These are phyloP conservation scores for Saccharomycopsis lassenensis DNA, from an alignment of 805 yeast genomes.

Conservation along the genomic window DNA sequence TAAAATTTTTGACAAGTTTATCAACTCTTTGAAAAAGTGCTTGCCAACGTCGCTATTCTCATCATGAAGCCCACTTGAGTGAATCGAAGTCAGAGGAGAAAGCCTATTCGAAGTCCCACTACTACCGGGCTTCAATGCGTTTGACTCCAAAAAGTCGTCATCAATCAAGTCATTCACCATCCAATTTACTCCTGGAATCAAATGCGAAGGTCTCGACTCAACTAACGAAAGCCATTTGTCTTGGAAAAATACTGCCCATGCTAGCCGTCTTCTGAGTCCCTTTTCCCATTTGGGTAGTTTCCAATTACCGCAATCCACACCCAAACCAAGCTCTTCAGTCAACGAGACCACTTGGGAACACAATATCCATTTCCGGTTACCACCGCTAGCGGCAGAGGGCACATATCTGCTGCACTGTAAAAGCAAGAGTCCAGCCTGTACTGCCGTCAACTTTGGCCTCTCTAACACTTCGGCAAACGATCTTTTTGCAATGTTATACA, in stretches of 20 bases:
- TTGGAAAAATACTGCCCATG: slow-evolving; percentile 93
- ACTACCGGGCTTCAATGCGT: background rate
- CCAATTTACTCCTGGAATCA: slow-evolving; percentile 68
- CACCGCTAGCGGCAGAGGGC: slow-evolving; percentile 26
- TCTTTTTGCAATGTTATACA: slow-evolving; percentile 56
- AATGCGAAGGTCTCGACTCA: slow-evolving; percentile 79
- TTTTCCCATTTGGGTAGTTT: slow-evolving; percentile 92
- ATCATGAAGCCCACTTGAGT: background rate
- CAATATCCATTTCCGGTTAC: slow-evolving; percentile 58
- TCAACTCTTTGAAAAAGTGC: slow-evolving; percentile 53
- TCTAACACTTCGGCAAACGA: slow-evolving; percentile 64
- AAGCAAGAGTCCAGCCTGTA: slow-evolving; percentile 76
- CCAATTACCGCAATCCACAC: slow-evolving; percentile 88
- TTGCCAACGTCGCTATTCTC: slow-evolving; percentile 42
- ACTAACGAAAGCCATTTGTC: slow-evolving; percentile 84
- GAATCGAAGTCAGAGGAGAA: slow-evolving; percentile 4
- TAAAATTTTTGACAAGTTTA: slow-evolving; percentile 54
- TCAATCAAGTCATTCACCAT: slow-evolving; percentile 54
- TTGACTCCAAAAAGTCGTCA: slow-evolving; percentile 61
- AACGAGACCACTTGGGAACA: slow-evolving; percentile 80
- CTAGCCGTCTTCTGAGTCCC: slow-evolving; percentile 73
- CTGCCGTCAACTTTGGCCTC: slow-evolving; percentile 83
- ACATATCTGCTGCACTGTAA: slow-evolving; percentile 47
- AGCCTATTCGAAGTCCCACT: background rate
- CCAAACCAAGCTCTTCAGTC: slow-evolving; percentile 84